phyloP scores from a whole-genome alignment of 352 stramenopile genomes.

The Aphanomyces invadans region DNA sequence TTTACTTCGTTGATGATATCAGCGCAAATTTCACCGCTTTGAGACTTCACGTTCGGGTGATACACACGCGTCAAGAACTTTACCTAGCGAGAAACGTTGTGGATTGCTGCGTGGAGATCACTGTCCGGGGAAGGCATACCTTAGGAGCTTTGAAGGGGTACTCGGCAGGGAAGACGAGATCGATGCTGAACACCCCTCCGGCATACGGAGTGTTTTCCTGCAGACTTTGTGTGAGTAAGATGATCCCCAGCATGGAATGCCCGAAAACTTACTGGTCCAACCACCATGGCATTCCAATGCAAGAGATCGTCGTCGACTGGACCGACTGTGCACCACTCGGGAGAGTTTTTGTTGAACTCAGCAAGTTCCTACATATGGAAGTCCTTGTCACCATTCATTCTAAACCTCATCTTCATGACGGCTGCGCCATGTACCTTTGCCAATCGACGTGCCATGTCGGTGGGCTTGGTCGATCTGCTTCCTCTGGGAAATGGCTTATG shows the following conservation, averaged over 20 bases:
- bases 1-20: slow-evolving; percentile 86
- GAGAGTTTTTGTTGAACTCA: slow-evolving; percentile 85
- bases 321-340: slow-evolving; percentile 83
- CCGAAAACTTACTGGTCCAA: slow-evolving; percentile 57
- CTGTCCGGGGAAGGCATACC: slow-evolving; percentile 32
- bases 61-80: slow-evolving; percentile 94
- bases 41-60: slow-evolving; percentile 94
- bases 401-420: not conserved
- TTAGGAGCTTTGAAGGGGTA: slow-evolving; percentile 95
- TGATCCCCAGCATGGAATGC: not conserved
- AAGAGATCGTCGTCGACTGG: slow-evolving; percentile 83
- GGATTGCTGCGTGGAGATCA: too few relatives aligned
- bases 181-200: slow-evolving; percentile 89
- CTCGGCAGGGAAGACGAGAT: slow-evolving; percentile 92
- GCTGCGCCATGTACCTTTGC: slow-evolving; percentile 55
- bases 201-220: slow-evolving; percentile 82
- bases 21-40: slow-evolving; percentile 94
- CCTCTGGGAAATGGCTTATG: slow-evolving; percentile 15
- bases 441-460: slow-evolving; percentile 66
- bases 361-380: slow-evolving; percentile 51
- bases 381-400: not conserved
- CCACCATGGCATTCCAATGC: slow-evolving; percentile 88
- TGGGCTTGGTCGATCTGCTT: slow-evolving; percentile 10
- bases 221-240: not conserved
- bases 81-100: slow-evolving; percentile 36